Base-by-base conservation (phyloP, 2,329 filamentous ascomycete species). In the Sclerotinia borealis region DNA sequence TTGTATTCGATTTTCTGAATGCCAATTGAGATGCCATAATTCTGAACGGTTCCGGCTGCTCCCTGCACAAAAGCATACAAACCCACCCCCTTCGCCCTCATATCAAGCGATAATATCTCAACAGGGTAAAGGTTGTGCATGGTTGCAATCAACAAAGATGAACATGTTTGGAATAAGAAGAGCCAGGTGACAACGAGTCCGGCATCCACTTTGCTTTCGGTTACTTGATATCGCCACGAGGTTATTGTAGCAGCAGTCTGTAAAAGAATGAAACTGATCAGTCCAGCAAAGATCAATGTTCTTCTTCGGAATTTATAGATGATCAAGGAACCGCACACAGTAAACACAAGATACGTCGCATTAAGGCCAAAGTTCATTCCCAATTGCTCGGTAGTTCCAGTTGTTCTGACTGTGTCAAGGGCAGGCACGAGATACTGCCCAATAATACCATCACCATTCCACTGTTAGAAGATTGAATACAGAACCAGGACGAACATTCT, bases 1-100 rank as follows among this genome's bases (percentile, higher is more conserved):
- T 80, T 81, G 66, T 81, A 82, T 0, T 79, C 79, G 0, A 81
- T 67, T 64, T 79, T 78, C 15, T 71, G 64, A 59, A 82, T 80
- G 0, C 78, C 79, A 13, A 81, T 75, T 1, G 75, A 75, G 59
- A 82, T 81, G 6, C 79, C 79, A 62, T 81, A 74, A 4, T 68
- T 69, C 51, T 73, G 71, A 22, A 72, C 68, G 17, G 68, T 69
- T 45, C 71, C 69, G 15, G 71, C 70, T 8, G 69, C 69, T 19
- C 72, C 72, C 39, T 72, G 65, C 3, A 72, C 67, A 27, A 75
- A 60, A 37, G 65, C 65, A 17, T 69, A 72, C 11, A 75, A 50
- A 2, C 69, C 72, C 65, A 74, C 70, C 19, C 73, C 73, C 63
- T 74, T 74, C 37, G 77, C 77, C 36, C 77, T 72, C 37, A 75